Base-by-base conservation (phyloP, 495 filamentous ascomycete genomes). In the Thozetella sp. region DNA sequence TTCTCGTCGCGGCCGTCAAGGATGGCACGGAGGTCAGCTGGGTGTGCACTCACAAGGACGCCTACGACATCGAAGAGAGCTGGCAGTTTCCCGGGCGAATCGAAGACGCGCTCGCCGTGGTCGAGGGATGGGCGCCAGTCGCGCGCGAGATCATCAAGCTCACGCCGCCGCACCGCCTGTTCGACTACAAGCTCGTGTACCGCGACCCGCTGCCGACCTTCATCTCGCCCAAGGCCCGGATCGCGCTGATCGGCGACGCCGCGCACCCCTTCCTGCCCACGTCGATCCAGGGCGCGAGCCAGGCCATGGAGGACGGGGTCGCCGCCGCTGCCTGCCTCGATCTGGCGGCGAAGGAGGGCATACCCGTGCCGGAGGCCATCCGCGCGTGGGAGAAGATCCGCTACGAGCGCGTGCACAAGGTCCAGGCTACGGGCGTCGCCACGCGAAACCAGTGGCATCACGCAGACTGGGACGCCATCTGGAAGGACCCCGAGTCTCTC, bases 251-350 rank as follows among this genome's bases (percentile, higher is more conserved):
- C 24, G 88, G 87, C 15, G 88, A 90, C 57, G 78, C 84, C 2
- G 86, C 87, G 22, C 88, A 91, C 70, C 80, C 84, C 15, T 88
- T 90, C 66, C 72, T 90, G 1, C 88, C 88, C 0, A 86, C 85
- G 1, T 83, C 78, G 2, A 80, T 79, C 23, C 83, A 88, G 59
- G 87, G 88, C 2, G 88, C 83, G 2, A 85, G 80, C 34, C 86
- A 88, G 67, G 85, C 88, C 0, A 82, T 91, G 61, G 88, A 90
- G 66, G 88, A 90, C 64, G 88, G 81, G 2, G 78, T 81, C 13
- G 82, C 82, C 0, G 63, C 89, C 3, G 84, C 85, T 1, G 78
- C 82, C 15, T 85, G 82, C 56, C 69, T 90, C 53, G 70, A 78
- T 52, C 64, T 76, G 53, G 69, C 73, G 13, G 54, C 58, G 3